Base-by-base conservation (phyloP, 2,329 filamentous ascomycete species). In the Dichotomopilus funicola region DNA sequence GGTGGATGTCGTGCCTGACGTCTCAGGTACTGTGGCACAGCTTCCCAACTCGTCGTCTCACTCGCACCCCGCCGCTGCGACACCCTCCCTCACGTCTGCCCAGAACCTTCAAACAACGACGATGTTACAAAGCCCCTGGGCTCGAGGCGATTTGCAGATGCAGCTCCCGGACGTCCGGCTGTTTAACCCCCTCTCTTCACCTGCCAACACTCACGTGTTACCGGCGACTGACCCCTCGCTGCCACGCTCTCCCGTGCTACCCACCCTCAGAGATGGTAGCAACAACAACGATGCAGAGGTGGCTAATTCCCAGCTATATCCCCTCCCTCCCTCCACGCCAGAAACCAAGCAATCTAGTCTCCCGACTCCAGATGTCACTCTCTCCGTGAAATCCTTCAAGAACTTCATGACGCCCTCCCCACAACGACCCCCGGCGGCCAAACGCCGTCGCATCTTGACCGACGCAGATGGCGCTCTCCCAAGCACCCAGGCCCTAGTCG, bases 371-470 rank as follows among this genome's bases (percentile, higher is more conserved):
- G 75, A 80, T 49, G 72, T 75, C 11, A 73, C 73, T 4, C 70
- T 79, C 35, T 75, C 74, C 0, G 70, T 80, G 61, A 79, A 77
- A 58, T 73, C 78, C 0, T 81, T 82, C 62, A 72, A 76, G 1
- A 73, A 74, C 1, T 81, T 81, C 63, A 74, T 78, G 62, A 76
- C 76, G 0, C 74, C 76, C 0, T 78, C 78, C 0, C 75, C 78
- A 1, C 69, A 73, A 42, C 19, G 19, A 3, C 19, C 19, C 19
- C 68, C 59, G 11, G 58, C 63, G 34, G 60, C 58, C n/a, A 63
- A 61, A 19, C 64, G 57, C 41, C 61, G 19, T 50, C 64, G 56
- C 56, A 62, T 60, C 44, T 64, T 62, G 5, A 58, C 53, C 43
- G 53, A 33, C 44, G 36, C 49, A 35, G 57, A 43, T 48, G 54